Evolutionary conservation across 228 moss, liverwort and hornwort genomes (phyloP), one percentile per base, ranked within the genome.

Genomic region (Sphagnum fallax): DNA sequence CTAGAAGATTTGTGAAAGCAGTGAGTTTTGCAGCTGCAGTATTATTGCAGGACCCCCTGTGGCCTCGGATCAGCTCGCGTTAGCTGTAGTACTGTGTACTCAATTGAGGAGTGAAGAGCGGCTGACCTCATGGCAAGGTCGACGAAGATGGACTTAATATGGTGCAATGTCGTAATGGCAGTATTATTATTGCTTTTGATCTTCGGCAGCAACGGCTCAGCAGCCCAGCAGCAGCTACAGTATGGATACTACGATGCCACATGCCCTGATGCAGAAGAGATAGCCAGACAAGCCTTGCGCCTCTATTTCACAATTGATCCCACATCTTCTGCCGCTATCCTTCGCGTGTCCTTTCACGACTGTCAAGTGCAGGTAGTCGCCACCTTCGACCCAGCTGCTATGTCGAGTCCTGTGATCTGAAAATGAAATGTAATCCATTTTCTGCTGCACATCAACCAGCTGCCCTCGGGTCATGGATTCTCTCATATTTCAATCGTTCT

Each of bases 341-440:
- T 90, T 51, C 82, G 89, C 51, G 74, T 87, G n/a, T 73, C 69
- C 49, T 89, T 90, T 66, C 89, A 90, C 68, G 89, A 90, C 67
- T 90, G 89, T 55, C 83, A 82, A 78, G 89, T 90, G 65, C 76
- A 87, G 84, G 89, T 89, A 65, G 0, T 9, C 58, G 13, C 57
- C 16, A 8, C 10, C n/a, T 69, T 10, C 14, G 4, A 6, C 15
- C 12, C 57, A 16, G n/a, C 16, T 7, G 32, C 18, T 32, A 57
- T 7, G 16, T n/a, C 8, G n/a, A 10, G 8, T 6, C 8, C 2
- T 32, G 32, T 32, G 32, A 32, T 32, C 32, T 32, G 58, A 49
- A 13, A 52, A 16, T 9, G 14, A 16, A 65, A 47, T 14, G 48
- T 11, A 70, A 47, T 18, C 12, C 11, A 70, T 60, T 9, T 57